Conservation (phyloP, 2,329 filamentous ascomycete species). For the Trichoderma sp. region DNA sequence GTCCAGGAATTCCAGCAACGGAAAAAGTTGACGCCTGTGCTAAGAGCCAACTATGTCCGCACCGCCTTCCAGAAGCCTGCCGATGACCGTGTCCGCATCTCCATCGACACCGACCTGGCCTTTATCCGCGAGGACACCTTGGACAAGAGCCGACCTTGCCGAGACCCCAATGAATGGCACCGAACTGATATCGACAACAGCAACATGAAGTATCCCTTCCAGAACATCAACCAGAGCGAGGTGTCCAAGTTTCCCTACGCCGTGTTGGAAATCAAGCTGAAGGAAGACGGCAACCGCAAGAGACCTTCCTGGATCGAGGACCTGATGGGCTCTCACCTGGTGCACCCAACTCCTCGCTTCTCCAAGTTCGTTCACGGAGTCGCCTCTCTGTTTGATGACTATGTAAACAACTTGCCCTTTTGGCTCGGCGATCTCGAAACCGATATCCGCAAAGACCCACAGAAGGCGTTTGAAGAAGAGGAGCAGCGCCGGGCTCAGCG, state of each 20-base stretch:
- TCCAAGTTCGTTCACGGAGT: slow-evolving; percentile 97
- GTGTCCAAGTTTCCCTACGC: slow-evolving; percentile 88
- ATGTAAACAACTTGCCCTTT: slow-evolving; percentile 94
- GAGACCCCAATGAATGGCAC: slow-evolving; percentile 87
- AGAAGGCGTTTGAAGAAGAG: slow-evolving; percentile 85
- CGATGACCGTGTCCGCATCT: slow-evolving; percentile 85
- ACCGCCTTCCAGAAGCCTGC: slow-evolving; percentile 96
- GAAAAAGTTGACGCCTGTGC: slow-evolving; percentile 73
- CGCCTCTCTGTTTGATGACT: slow-evolving; percentile 87
- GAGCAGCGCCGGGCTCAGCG: slow-evolving; percentile 77
- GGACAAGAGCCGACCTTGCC: slow-evolving; percentile 79
- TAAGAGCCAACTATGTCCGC: slow-evolving; percentile 89
- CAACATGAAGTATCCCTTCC: slow-evolving; percentile 83
- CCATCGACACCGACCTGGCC: slow-evolving; percentile 87
- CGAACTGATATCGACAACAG: slow-evolving; percentile 81
- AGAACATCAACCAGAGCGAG: slow-evolving; percentile 82
- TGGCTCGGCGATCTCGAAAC: slow-evolving; percentile 90
- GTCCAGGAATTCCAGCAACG: slow-evolving; percentile 79
- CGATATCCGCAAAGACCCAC: slow-evolving; percentile 91
- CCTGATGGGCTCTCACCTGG: slow-evolving; percentile 85
- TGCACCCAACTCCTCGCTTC: slow-evolving; percentile 85
- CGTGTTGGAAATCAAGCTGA: slow-evolving; percentile 87
- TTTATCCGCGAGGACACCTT: slow-evolving; percentile 78
- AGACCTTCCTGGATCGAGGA: slow-evolving; percentile 85
- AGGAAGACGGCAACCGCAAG: slow-evolving; percentile 62